A percentile compares a stretch with the other conserved stretches of the same genome.
Conservation (phyloP, 2,329 filamentous ascomycete species). For the Penicillium sp. region DNA sequence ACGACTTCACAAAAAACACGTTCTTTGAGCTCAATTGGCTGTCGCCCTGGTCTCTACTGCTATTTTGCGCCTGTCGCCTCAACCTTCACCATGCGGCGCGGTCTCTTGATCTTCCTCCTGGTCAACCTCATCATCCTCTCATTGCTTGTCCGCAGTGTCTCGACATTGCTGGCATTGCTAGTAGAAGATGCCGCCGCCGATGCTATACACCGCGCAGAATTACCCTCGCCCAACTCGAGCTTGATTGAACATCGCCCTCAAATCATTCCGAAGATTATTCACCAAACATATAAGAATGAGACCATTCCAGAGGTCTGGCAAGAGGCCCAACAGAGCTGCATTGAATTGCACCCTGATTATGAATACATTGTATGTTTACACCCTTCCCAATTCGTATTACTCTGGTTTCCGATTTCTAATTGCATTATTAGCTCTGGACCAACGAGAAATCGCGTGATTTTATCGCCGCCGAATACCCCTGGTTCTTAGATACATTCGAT, state of each 20-base stretch:
- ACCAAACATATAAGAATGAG: constrained; percentile 73
- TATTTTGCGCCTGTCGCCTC: background rate
- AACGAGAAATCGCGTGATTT: constrained; percentile 68
- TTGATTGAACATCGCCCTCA: constrained; percentile 57
- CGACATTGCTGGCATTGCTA: constrained; percentile 68
- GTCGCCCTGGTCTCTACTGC: background rate
- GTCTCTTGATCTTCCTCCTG: constrained; percentile 62
- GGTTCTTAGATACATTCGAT: constrained; percentile 74
- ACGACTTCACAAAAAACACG: background rate
- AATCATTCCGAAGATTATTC: constrained; percentile 73
- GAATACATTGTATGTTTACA: constrained; percentile 64
- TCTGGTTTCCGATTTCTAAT: constrained; percentile 18
- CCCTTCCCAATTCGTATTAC: background rate
- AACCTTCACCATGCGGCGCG: constrained; percentile 56
- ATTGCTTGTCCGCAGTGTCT: constrained; percentile 66
- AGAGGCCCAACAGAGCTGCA: constrained; percentile 64
- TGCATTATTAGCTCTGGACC: constrained; percentile 66
- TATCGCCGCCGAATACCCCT: constrained; percentile 70
- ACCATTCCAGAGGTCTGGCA: constrained; percentile 67
- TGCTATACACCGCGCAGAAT: constrained; percentile 64
- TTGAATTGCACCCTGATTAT: constrained; percentile 66
- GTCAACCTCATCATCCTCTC: constrained; percentile 63
- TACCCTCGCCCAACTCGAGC: constrained; percentile 64
- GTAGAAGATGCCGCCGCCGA: constrained; percentile 66
- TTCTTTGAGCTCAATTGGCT: background rate